Conservation (phyloP, 805 yeast genomes). For the Candida germanica region DNA sequence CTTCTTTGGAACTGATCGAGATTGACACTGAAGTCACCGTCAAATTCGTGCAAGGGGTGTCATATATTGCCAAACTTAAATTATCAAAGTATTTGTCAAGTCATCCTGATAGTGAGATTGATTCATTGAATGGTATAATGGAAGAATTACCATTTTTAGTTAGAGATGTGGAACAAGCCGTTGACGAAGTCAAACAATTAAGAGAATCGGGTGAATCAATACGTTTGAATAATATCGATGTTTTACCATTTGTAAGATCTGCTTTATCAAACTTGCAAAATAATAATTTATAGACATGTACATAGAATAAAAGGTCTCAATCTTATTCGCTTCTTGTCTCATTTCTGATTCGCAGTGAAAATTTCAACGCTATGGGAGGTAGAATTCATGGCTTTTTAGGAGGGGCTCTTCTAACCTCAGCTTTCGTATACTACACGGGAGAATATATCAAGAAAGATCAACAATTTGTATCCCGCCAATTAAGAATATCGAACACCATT, state of each 20-base stretch:
- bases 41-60: slow-evolving; percentile 60
- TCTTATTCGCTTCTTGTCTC: too few species aligned
- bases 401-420: slow-evolving; percentile 60
- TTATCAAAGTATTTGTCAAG: slow-evolving; percentile 34
- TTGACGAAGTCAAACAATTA: slow-evolving; percentile 45
- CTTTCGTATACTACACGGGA: slow-evolving; percentile 60
- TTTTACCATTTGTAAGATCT: slow-evolving; percentile 34
- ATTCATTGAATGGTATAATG: slow-evolving; percentile 36
- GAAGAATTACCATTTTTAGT: slow-evolving; percentile 43
- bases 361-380: slow-evolving; percentile 31
- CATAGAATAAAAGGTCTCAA: too few species aligned
- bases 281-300: too few species aligned
- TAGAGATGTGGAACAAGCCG: slow-evolving; percentile 34
- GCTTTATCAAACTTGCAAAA: slow-evolving; percentile 18
- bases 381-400: slow-evolving; percentile 44
- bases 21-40: slow-evolving; percentile 51
- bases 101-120: slow-evolving; percentile 19
- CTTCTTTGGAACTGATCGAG: slow-evolving; percentile 54
- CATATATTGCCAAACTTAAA: slow-evolving; percentile 67
- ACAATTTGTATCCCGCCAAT: slow-evolving; percentile 41
- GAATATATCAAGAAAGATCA: slow-evolving; percentile 51
- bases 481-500: slow-evolving; percentile 47
- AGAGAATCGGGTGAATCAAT: slow-evolving; percentile 38
- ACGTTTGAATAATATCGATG: slow-evolving; percentile 36
- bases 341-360: slow-evolving; percentile 1